Base-by-base conservation (phyloP, 768 basidiomycete genomes). In the Stropharia rugosoannulata region DNA sequence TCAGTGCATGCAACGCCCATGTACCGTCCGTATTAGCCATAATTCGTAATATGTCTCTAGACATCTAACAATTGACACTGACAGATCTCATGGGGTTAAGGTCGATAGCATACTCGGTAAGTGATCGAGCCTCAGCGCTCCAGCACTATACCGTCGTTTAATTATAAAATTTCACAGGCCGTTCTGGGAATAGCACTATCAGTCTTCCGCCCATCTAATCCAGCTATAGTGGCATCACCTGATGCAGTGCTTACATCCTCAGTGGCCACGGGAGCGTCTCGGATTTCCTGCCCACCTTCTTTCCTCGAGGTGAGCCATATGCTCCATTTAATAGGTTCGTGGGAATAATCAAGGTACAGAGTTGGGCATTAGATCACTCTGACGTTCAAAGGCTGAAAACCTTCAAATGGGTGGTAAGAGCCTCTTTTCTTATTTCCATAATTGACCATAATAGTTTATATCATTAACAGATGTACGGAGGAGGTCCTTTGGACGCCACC, bases 81-180 rank as follows among this genome's bases (percentile, higher is more conserved):
- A 15, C 41, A 55, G 54, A 55, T 36, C 22, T 55, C 6, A 55
- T 55, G 54, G 54, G 54, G 18, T 27, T 55, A 3, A 47, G 32
- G 18, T 25, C 38, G 1, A 55, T 55, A 15, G 7, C 37, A 13
- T 55, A 48, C 37, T 47, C 35, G 7, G 54, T 55, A 27, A 16
- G 42, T 32, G 12, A 10, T 32, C 25, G 12, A 15, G 3, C 16
- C 10, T 9, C 12, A 18, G 5, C 19, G 4, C 19, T 36, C 16
- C 4, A 13, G 4, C 9, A 22, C 32, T 32, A 29, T 36, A 18
- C 25, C 45, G 18, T 32, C 12, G 18, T 5, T 5, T 48, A 6
- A 40, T 22, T 4, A 12, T 19, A 5, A 10, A 46, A 22, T 22
- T n/a, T 5, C 5, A 7, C 18, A 55, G 54, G 47, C 46, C 7